phyloP scores from a whole-genome alignment of 2,329 filamentous ascomycete species.

The Furcasterigmium furcatum region DNA sequence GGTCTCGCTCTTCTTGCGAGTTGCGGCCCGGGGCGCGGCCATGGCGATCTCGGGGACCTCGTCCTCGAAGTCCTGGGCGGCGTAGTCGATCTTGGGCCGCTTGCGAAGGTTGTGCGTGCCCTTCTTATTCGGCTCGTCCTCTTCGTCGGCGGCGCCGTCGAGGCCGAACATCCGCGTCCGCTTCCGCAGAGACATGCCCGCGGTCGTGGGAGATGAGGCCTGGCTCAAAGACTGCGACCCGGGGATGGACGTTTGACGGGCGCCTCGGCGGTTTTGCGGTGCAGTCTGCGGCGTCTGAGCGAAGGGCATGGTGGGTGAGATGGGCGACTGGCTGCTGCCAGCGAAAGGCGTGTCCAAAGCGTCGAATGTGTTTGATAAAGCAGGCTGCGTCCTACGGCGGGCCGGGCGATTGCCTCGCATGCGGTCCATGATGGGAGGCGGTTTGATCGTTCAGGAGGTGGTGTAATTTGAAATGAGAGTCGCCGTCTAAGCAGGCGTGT shows the following conservation, averaged over 20 bases:
- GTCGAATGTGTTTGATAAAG: neutral
- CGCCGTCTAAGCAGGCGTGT: too few species aligned
- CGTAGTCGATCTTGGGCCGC: constrained; percentile 55
- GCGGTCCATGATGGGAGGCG: constrained; percentile 1
- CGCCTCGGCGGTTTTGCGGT: constrained; percentile 9
- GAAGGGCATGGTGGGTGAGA: neutral
- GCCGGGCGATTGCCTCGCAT: neutral
- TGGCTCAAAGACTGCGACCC: neutral
- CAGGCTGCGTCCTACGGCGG: constrained; percentile 2
- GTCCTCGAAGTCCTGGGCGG: constrained; percentile 48
- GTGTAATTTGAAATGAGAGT: too few species aligned
- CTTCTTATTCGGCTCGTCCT: constrained; percentile 46
- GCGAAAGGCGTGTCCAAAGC: neutral
- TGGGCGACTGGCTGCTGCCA: neutral
- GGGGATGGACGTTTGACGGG: neutral
- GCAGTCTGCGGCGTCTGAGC: constrained; percentile 12
- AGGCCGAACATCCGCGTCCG: constrained; percentile 8
- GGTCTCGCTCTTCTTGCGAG: constrained; percentile 21
- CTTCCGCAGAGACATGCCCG: constrained; percentile 9
- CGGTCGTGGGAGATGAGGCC: neutral
- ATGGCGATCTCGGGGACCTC: constrained; percentile 26
- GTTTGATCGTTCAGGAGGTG: neutral
- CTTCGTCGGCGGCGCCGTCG: constrained; percentile 29
- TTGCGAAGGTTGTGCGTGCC: constrained; percentile 57
- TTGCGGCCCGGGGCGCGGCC: constrained; percentile 17